Evolutionary conservation across 2,329 filamentous ascomycete genomes (phyloP).

Genomic region (Colletotrichum sansevieriae): DNA sequence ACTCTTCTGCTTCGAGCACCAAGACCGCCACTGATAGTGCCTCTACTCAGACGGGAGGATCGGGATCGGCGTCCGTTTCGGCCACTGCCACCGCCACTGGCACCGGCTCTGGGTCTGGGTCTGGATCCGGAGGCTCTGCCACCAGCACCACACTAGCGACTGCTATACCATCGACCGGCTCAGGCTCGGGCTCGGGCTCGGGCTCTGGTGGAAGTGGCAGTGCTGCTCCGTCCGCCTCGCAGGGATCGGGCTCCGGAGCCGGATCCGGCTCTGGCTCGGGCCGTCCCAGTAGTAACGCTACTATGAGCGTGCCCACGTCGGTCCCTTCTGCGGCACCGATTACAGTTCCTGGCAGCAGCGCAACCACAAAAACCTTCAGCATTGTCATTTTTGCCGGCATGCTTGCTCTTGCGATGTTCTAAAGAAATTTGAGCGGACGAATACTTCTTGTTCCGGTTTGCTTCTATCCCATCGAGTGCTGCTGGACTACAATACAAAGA

Average conservation of each 20-base stretch:
- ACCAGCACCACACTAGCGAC: constrained; percentile 40
- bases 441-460: neutral
- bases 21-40: constrained; percentile 38
- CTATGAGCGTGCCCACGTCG: constrained; percentile 32
- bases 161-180: constrained; percentile 40
- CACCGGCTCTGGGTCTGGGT: constrained; percentile 29
- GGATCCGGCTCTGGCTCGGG: constrained; percentile 45
- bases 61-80: constrained; percentile 29
- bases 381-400: constrained; percentile 31
- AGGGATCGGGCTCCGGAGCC: constrained; percentile 29
- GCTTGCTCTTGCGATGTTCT: constrained; percentile 39
- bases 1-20: constrained; percentile 42
- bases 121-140: constrained; percentile 37
- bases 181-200: constrained; percentile 14
- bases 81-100: constrained; percentile 34
- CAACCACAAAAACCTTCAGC: constrained; percentile 29
- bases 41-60: constrained; percentile 36
- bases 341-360: constrained; percentile 23
- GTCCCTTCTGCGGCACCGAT: constrained; percentile 9
- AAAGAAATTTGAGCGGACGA: neutral
- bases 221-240: constrained; percentile 42
- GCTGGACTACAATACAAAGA: no score
- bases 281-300: constrained; percentile 38
- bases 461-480: neutral
- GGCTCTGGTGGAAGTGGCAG: constrained; percentile 40